Conservation (phyloP, 371 early-diverging fungal species). For the Rhizopus sp. region DNA sequence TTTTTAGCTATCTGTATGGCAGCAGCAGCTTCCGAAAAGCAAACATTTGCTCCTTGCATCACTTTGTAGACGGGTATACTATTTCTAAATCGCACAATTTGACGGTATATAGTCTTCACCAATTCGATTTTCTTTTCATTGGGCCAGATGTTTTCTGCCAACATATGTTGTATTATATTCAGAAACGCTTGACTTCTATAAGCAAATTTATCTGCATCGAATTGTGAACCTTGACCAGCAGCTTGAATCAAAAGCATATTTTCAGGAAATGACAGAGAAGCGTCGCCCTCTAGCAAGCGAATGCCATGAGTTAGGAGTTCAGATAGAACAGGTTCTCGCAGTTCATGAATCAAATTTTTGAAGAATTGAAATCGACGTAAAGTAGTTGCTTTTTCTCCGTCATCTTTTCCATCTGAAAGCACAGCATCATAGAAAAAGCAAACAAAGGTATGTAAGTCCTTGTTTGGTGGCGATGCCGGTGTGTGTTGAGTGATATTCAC, state of each 20-base stretch:
- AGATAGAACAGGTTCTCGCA: slow-evolving; percentile 40
- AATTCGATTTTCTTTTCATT: slow-evolving; percentile 52
- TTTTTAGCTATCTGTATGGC: slow-evolving; percentile 40
- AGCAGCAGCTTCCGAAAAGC: slow-evolving; percentile 50
- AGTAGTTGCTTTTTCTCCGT: slow-evolving; percentile 33
- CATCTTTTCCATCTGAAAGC: slow-evolving; percentile 43
- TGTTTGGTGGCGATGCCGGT: slow-evolving; percentile 19
- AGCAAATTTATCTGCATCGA: slow-evolving; percentile 32
- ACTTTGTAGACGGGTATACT: slow-evolving; percentile 47
- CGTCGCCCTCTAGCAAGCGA: slow-evolving; percentile 38
- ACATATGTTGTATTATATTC: slow-evolving; percentile 55
- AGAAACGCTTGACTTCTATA: slow-evolving; percentile 54
- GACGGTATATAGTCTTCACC: slow-evolving; percentile 51
- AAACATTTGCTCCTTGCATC: slow-evolving; percentile 52
- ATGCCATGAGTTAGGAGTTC: slow-evolving; percentile 42
- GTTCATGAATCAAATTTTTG: slow-evolving; percentile 42
- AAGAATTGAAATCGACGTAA: slow-evolving; percentile 44
- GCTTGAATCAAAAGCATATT: slow-evolving; percentile 44
- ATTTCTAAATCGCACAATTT: slow-evolving; percentile 49
- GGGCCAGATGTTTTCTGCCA: slow-evolving; percentile 53
- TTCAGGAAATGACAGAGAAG: slow-evolving; percentile 38
- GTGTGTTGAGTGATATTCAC: slow-evolving; percentile 15
- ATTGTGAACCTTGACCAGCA: slow-evolving; percentile 7
- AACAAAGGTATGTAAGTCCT: slow-evolving; percentile 54
- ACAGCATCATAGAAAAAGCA: slow-evolving; percentile 58